These are phyloP conservation scores for Cydonia oblonga DNA, from an alignment of 331 rosid genomes.

Conservation along the genomic window DNA sequence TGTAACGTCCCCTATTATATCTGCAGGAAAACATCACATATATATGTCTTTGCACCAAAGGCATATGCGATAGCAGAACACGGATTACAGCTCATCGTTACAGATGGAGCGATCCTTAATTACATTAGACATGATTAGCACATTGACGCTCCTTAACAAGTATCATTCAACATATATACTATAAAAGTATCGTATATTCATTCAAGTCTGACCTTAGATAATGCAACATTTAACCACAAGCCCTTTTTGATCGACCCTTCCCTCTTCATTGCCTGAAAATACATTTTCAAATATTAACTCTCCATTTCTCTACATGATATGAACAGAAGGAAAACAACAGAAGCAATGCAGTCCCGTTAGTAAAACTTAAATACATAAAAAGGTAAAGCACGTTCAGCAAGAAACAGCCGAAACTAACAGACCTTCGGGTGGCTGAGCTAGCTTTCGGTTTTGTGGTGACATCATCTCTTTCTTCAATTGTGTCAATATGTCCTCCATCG, in stretches of 20 bases:
- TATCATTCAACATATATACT: conserved; percentile 24
- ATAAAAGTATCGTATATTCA: conserved; percentile 23
- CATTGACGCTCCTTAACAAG: conserved; percentile 16
- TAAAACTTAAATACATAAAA: background rate
- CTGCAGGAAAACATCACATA: background rate
- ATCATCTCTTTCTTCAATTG: conserved; percentile 93
- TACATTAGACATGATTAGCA: conserved; percentile 34
- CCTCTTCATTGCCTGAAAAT: conserved; percentile 80
- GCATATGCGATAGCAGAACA: background rate
- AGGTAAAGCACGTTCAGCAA: background rate
- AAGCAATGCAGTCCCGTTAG: background rate
- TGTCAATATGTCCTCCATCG: conserved; percentile 80
- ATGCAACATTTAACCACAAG: conserved; percentile 82
- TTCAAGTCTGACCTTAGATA: conserved; percentile 37
- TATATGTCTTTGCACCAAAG: background rate
- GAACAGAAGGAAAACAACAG: background rate
- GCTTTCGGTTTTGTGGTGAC: conserved; percentile 87
- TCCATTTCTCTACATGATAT: background rate
- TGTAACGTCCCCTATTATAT: background rate
- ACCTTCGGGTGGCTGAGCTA: conserved; percentile 95
- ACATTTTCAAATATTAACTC: conserved; percentile 9
- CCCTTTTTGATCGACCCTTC: conserved; percentile 82
- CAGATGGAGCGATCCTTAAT: conserved; percentile 23
- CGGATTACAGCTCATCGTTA: conserved; percentile 18
- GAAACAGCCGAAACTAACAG: conserved; percentile 4